These are phyloP conservation scores for Paecilomyces variotii DNA, from an alignment of 2,329 filamentous ascomycete species.

Conservation along the genomic window DNA sequence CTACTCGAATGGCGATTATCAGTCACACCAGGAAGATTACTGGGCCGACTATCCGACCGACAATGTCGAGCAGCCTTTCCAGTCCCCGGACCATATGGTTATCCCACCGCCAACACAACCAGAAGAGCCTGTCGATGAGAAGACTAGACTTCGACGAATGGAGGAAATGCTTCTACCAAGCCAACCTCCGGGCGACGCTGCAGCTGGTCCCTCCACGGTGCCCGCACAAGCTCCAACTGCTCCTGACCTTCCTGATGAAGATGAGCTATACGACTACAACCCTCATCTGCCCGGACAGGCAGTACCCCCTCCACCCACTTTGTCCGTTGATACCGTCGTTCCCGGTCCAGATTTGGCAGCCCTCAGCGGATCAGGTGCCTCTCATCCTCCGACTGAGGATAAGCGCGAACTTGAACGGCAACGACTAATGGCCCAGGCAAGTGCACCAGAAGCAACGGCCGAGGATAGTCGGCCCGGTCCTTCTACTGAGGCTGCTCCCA, in stretches of 20 bases:
- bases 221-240: conserved; percentile 34
- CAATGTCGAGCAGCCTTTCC: conserved; percentile 16
- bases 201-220: conserved; percentile 39
- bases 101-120: conserved; percentile 38
- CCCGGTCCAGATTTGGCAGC: conserved; percentile 32
- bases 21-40: conserved; percentile 13
- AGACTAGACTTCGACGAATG: conserved; percentile 68
- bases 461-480: conserved; percentile 10
- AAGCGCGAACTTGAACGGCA: conserved; percentile 69
- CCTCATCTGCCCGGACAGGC: conserved; percentile 17
- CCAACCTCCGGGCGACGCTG: conserved; percentile 52
- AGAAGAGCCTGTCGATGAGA: conserved; percentile 65
- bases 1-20: conserved; percentile 13
- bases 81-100: conserved; percentile 15
- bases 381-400: conserved; percentile 50
- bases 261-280: conserved; percentile 45
- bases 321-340: conserved; percentile 23
- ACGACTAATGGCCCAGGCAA: conserved; percentile 56
- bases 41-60: conserved; percentile 18
- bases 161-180: conserved; percentile 77
- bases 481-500: conserved; percentile 30
- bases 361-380: conserved; percentile 35
- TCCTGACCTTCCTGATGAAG: conserved; percentile 39
- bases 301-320: conserved; percentile 11
- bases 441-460: conserved; percentile 43